Base-by-base conservation (phyloP, 306 rosid genomes). In the Prunus armeniaca region DNA sequence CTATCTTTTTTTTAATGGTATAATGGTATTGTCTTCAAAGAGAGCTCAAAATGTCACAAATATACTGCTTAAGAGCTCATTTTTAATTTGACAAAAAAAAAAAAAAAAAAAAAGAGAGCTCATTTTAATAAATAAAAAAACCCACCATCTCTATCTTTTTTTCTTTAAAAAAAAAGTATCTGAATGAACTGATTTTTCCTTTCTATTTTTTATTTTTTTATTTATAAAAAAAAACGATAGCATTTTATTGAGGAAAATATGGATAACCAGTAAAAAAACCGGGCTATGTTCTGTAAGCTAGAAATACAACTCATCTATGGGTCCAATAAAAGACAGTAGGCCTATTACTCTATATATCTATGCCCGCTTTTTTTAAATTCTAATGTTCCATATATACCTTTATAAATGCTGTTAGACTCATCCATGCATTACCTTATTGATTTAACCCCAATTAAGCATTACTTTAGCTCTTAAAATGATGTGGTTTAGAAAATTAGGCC, bases 371-470 rank as follows among this genome's bases (percentile, higher is more conserved):
- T 60, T 58, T 12, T 27, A 9, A 24, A 13, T 25, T 58, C 2
- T 24, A 58, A 55, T 8, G 4, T 17, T 14, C 56, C 56, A 20
- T 10, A n/a, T n/a, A 20, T 24, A 60, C 4, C 34, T 25, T 60
- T 60, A 60, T 60, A 25, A 28, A 25, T 60, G 65, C 65, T 25
- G 30, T 22, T 62, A 30, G 67, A 72, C 67, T 57, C 54, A 24
- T 24, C 67, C 67, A 5, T 72, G 38, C 13, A 20, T 9, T 10
- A 30, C 45, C 64, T 24, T 43, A 50, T 47, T 72, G 84, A 85
- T 76, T 67, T 72, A 71, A 82, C 77, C 60, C 85, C 83, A 61
- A 49, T 22, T 71, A 45, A 20, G 14, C 71, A 28, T 70, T 57
- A 64, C 83, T 81, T 78, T 81, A 73, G 46, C 64, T 69, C 56